Percentiles rank a stretch among this genome's conserved stretches.
These are phyloP conservation scores for Torrubiella hemipterigena DNA, from an alignment of 2,329 filamentous ascomycete species.

Conservation along the genomic window DNA sequence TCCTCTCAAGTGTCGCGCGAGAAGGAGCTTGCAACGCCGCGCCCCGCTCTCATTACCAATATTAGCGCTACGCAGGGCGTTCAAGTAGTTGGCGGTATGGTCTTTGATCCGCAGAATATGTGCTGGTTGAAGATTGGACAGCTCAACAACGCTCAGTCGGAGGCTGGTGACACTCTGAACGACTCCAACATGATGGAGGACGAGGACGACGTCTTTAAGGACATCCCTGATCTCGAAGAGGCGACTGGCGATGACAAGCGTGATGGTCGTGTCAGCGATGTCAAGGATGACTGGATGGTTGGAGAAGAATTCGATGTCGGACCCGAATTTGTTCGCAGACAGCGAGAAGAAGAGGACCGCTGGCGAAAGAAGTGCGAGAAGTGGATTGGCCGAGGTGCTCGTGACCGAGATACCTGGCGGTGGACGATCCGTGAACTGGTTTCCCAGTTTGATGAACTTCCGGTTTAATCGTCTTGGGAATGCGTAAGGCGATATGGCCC, in stretches of 20 bases:
- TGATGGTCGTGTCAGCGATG: conserved; percentile 42
- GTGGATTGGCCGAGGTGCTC: conserved; percentile 57
- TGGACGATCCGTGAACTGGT: conserved; percentile 61
- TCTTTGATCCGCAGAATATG: conserved; percentile 95
- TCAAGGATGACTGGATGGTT: conserved; percentile 71
- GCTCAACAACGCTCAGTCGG: conserved; percentile 31
- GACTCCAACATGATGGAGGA: conserved; percentile 64
- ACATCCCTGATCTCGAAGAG: conserved; percentile 86
- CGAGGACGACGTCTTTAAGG: conserved; percentile 88
- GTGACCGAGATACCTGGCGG: conserved; percentile 54
- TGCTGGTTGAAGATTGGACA: conserved; percentile 79
- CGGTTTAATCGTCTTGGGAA: conserved; percentile 14
- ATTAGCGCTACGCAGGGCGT: conserved; percentile 75
- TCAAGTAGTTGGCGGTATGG: conserved; percentile 94
- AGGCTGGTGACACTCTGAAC: conserved; percentile 46
- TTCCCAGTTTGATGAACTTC: conserved; percentile 27
- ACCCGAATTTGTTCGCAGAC: conserved; percentile 79
- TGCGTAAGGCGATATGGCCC: conserved; percentile 5
- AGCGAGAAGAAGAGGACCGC: conserved; percentile 81
- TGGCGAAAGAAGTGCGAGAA: conserved; percentile 82
- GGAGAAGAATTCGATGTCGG: conserved; percentile 97
- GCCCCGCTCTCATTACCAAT: conserved; percentile 80
- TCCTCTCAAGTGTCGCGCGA: conserved; percentile 35
- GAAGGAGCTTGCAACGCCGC: conserved; percentile 46
- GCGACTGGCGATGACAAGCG: conserved; percentile 31